phyloP scores from a whole-genome alignment of 2,329 filamentous ascomycete genomes.

The Apiospora koreana region DNA sequence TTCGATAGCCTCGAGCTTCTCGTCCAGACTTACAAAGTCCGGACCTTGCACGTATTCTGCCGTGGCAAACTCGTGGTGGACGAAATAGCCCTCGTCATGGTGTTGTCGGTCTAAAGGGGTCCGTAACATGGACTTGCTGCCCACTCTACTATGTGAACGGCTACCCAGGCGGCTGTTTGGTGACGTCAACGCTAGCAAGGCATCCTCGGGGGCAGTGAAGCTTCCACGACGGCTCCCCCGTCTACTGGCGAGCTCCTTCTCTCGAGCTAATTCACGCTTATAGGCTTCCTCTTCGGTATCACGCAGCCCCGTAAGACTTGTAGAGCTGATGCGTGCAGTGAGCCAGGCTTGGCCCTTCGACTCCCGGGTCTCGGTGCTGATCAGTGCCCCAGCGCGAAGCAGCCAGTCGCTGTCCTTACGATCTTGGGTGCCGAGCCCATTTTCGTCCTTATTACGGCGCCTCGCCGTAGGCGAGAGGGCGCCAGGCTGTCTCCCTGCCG shows the following conservation, averaged over 20 bases:
- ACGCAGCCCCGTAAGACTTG: constrained; percentile 55
- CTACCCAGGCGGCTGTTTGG: constrained; percentile 51
- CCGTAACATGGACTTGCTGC: constrained; percentile 41
- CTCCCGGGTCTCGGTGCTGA: constrained; percentile 64
- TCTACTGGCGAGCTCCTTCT: constrained; percentile 51
- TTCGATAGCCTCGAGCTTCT: constrained; percentile 57
- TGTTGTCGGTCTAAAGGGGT: constrained; percentile 44
- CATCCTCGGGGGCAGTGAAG: constrained; percentile 38
- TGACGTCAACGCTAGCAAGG: constrained; percentile 35
- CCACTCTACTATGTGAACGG: constrained; percentile 45
- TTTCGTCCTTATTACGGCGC: constrained; percentile 34
- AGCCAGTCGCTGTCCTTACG: constrained; percentile 64
- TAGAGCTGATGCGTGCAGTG: constrained; percentile 64
- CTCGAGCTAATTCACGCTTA: constrained; percentile 51
- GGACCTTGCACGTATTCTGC: constrained; percentile 50
- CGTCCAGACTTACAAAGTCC: constrained; percentile 65
- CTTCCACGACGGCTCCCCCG: constrained; percentile 50
- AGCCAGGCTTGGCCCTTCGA: constrained; percentile 72
- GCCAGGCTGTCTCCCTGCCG: constrained; percentile 23
- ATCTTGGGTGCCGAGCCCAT: constrained; percentile 33
- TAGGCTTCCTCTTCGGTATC: constrained; percentile 55
- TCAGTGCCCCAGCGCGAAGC: constrained; percentile 61
- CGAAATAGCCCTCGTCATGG: constrained; percentile 43
- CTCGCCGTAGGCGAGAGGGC: constrained; percentile 26
- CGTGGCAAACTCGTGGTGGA: constrained; percentile 26